Evolutionary conservation across 768 basidiomycete species (phyloP).

Genomic region (Candolleomyces aberdarensis): DNA sequence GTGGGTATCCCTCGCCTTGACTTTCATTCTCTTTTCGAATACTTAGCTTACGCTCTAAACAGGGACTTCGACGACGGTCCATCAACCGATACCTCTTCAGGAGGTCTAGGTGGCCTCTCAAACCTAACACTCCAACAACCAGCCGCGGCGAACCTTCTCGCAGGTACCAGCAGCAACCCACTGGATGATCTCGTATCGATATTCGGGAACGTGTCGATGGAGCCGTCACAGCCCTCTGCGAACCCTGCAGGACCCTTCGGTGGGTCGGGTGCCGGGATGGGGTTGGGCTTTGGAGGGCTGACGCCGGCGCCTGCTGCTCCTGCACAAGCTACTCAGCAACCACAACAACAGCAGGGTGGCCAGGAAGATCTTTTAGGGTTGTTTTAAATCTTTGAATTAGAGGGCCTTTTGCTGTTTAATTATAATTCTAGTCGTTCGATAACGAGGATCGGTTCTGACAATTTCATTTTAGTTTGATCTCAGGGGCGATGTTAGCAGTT

Average conservation of each 20-base stretch:
- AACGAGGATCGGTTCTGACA: too few species aligned
- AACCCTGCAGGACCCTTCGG: constrained; percentile 12
- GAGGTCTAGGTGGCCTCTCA: too few species aligned
- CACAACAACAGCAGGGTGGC: too few species aligned
- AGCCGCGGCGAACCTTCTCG: constrained; percentile 69
- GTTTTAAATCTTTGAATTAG: too few species aligned
- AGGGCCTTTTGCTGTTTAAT: too few species aligned
- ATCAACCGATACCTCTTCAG: constrained; percentile 28
- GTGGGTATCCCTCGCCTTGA: constrained; percentile 25
- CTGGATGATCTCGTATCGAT: constrained; percentile 93
- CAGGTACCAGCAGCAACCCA: constrained; percentile 83
- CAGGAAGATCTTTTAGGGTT: too few species aligned
- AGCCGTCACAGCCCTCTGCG: constrained; percentile 16
- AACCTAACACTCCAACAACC: constrained; percentile 47
- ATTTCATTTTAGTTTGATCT: too few species aligned
- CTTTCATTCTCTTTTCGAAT: background rate
- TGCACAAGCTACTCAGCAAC: constrained; percentile 6
- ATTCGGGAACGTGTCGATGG: constrained; percentile 57
- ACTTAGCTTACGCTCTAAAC: background rate
- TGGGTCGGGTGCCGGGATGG: constrained; percentile 6
- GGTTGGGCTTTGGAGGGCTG: constrained; percentile 6
- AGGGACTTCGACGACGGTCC: constrained; percentile 80
- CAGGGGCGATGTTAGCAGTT: too few species aligned
- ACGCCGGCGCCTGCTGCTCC: constrained; percentile 9
- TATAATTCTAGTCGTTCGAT: too few species aligned